phyloP scores from a whole-genome alignment of 176 grass and related monocot genomes.

The Eremochloa ophiuroides region DNA sequence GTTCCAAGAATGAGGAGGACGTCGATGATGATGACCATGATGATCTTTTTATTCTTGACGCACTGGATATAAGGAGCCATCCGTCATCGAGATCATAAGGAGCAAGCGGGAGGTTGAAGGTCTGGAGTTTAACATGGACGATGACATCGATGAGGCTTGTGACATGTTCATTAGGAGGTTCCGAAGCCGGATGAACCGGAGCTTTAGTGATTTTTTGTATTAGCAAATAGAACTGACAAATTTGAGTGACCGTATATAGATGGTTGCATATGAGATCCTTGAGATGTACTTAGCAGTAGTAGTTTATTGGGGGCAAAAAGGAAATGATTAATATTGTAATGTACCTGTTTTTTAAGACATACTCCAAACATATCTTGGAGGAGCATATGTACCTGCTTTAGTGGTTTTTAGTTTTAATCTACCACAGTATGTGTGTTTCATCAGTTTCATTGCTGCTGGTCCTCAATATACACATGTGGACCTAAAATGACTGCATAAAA shows the following conservation, averaged over 20 bases:
- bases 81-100: constrained; percentile 66
- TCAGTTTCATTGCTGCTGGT: not conserved
- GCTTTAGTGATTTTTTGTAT: not conserved
- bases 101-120: constrained; percentile 51
- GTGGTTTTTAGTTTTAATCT: not conserved
- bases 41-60: not conserved
- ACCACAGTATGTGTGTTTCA: not conserved
- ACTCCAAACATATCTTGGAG: not conserved
- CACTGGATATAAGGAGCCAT: not conserved
- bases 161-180: constrained; percentile 73
- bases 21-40: not conserved
- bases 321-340: not conserved
- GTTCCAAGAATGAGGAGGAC: not conserved
- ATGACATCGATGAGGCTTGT: constrained; percentile 76
- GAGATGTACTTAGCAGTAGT: not conserved
- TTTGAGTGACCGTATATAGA: not conserved
- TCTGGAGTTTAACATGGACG: constrained; percentile 62
- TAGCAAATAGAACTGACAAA: not conserved
- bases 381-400: not conserved
- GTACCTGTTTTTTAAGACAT: not conserved
- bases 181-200: constrained; percentile 35
- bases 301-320: not conserved
- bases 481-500: not conserved
- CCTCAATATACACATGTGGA: no score
- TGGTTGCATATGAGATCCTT: not conserved